Evolutionary conservation across 208 protist species (phyloP), one percentile per base, ranked within the genome.

Genomic region (Crithidia bombi): DNA sequence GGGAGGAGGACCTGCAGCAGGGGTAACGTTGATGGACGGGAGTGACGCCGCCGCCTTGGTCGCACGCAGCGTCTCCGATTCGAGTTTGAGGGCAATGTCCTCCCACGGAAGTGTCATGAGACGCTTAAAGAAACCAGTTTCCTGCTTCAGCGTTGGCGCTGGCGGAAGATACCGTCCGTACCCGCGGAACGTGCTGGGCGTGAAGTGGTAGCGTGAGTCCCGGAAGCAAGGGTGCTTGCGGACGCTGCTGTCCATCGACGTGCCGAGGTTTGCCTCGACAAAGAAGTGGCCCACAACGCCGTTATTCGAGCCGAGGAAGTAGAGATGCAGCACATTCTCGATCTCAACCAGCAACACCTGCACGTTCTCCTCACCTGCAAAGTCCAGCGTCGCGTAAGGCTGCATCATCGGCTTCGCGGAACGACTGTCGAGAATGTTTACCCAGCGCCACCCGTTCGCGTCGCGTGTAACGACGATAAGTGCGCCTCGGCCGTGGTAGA

Each of bases 81-180:
- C 90, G 2, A 95, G 41, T 77, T 91, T 91, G 25, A 85, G 57
- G 1, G 82, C 85, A 41, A 91, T 77, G 35, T 95, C 90, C 71
- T 93, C 87, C 85, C 86, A 95, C 49, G 90, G 87, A 19, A 85
- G 69, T 39, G 81, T 87, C 87, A 92, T 90, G 55, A 93, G 77
- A 35, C 90, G 85, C 56, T 93, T 92, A 73, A 95, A 87, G 74
- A 95, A 91, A 51, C 81, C 79, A 9, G 81, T 88, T 63, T 95
- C 85, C 58, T 91, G 80, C 78, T 95, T 95, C 64, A 89, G 69
- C 41, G 87, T 89, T 32, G 81, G 84, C 19, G 69, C 78, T 4
- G 85, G 81, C 5, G 90, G 90, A 9, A 95, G 73, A 38, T 81
- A 89, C 35, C 78, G 75, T 26, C 55, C 30, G 66, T 95, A 95